Conservation (phyloP, 768 basidiomycete species). For the Naganishia onofrii region DNA sequence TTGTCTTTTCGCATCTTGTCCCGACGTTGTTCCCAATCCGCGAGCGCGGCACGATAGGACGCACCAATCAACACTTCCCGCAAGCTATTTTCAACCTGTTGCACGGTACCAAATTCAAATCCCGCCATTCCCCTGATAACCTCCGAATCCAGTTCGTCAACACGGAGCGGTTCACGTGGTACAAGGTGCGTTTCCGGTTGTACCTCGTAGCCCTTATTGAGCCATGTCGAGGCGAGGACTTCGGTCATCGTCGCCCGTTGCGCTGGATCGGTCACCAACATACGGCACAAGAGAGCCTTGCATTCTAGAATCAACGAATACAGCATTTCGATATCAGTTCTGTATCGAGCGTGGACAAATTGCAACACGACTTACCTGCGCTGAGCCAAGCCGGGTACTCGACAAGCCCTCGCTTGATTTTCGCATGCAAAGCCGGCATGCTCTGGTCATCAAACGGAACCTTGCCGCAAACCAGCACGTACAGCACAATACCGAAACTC, state of each 20-base stretch:
- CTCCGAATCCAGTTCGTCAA: conserved; percentile 80
- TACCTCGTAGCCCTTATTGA: conserved; percentile 78
- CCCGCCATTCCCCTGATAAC: conserved; percentile 90
- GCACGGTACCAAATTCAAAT: conserved; percentile 89
- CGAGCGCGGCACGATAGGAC: conserved; percentile 67
- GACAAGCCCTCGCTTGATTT: conserved; percentile 94
- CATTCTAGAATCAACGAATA: conserved; percentile 65
- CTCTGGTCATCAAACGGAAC: conserved; percentile 99
- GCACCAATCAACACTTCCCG: conserved; percentile 73
- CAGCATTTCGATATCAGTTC: neutral
- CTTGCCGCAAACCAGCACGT: conserved; percentile 96
- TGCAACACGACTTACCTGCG: conserved; percentile 62
- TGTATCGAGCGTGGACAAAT: neutral
- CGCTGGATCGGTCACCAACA: conserved; percentile 92
- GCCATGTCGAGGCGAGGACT: conserved; percentile 86
- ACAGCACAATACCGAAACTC: conserved; percentile 98
- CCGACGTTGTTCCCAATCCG: conserved; percentile 67
- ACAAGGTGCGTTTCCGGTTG: conserved; percentile 81
- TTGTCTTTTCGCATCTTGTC: conserved; percentile 36
- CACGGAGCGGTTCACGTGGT: conserved; percentile 79
- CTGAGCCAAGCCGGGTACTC: conserved; percentile 98
- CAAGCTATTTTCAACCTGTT: conserved; percentile 76
- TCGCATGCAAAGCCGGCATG: conserved; percentile 98
- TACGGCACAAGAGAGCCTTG: conserved; percentile 84
- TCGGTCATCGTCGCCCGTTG: conserved; percentile 78